Conservation (phyloP, 129 eudicot genomes). For the Flaveria bidentis region DNA sequence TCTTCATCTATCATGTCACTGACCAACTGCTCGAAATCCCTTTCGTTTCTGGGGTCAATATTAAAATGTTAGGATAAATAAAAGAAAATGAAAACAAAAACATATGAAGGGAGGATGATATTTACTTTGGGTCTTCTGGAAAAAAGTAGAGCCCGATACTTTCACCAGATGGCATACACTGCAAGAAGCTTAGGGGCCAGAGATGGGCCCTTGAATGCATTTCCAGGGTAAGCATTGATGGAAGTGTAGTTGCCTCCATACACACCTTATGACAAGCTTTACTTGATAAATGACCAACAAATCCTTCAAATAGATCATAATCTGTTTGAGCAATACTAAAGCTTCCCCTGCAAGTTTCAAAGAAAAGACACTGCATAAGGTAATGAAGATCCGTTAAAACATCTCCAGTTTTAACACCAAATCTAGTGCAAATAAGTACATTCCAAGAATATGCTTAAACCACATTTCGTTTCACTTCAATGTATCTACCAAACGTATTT, state of each 20-base stretch:
- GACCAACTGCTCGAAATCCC: constrained; percentile 47
- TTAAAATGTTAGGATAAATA: constrained; percentile 1
- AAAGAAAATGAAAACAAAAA: background rate
- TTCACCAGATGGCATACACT: constrained; percentile 43
- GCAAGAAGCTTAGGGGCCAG: constrained; percentile 64
- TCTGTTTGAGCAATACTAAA: constrained; percentile 40
- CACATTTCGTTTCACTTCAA: background rate
- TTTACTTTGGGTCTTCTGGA: constrained; percentile 45
- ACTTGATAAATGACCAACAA: constrained; percentile 59
- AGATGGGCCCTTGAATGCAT: constrained; percentile 50
- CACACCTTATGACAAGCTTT: constrained; percentile 51
- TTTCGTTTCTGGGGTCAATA: constrained; percentile 43
- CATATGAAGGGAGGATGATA: constrained; percentile 7
- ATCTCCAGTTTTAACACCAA: background rate
- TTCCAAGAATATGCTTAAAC: background rate
- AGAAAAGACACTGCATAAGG: constrained; percentile 11
- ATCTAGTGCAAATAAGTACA: background rate
- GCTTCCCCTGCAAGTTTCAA: constrained; percentile 53
- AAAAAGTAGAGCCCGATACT: constrained; percentile 65
- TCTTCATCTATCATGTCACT: constrained; percentile 54
- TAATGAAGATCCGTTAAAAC: background rate
- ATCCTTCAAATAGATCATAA: constrained; percentile 43
- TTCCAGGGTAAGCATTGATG: constrained; percentile 45
- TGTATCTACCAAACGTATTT: background rate
- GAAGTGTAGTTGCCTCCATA: constrained; percentile 50